Evolutionary conservation across 352 stramenopile species (phyloP), one percentile per base, ranked within the genome.

Genomic region (Globisporangium heterothallicum): DNA sequence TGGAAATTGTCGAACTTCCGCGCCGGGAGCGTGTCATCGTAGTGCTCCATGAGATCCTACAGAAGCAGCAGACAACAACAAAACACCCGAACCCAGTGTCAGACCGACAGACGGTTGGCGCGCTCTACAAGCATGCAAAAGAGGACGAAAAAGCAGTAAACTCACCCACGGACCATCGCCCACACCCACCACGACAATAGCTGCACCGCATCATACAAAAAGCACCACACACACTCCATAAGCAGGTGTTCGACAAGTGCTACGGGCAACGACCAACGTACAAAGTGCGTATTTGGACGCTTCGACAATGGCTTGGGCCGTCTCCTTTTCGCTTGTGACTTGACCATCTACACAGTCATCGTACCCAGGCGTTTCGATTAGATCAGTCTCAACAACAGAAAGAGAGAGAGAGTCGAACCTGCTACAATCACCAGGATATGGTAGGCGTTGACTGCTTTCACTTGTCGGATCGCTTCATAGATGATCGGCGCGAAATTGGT

Each of bases 401-500:
- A n/a, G n/a, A n/a, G n/a, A n/a, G n/a, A n/a, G n/a, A n/a, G n/a
- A n/a, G n/a, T n/a, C n/a, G n/a, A n/a, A 74, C 65, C 69, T 56
- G 78, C 76, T 30, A 90, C 73, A 48, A 92, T 90, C 35, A 92
- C 68, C 24, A 92, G 67, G 36, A 90, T 81, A 47, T 87, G 79
- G 53, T 85, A 90, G 46, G 56, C 66, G 10, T 61, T 59, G 14
- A 56, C 74, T 9, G 53, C 49, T 55, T 72, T 71, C 25, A 78
- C 72, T 22, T 80, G 72, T 4, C 70, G 57, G 36, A 91, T 86
- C 2, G 78, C 74, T 44, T 85, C 68, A 25, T 84, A 70, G 49
- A 93, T 91, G 47, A 88, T 77, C 18, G 82, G 82, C 18, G 82
- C 79, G 63, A 90, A 93, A 62, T 88, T 88, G 6, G 78, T 93